These are phyloP conservation scores for Sungouiella blattae DNA, from an alignment of 805 yeast species.

Conservation along the genomic window DNA sequence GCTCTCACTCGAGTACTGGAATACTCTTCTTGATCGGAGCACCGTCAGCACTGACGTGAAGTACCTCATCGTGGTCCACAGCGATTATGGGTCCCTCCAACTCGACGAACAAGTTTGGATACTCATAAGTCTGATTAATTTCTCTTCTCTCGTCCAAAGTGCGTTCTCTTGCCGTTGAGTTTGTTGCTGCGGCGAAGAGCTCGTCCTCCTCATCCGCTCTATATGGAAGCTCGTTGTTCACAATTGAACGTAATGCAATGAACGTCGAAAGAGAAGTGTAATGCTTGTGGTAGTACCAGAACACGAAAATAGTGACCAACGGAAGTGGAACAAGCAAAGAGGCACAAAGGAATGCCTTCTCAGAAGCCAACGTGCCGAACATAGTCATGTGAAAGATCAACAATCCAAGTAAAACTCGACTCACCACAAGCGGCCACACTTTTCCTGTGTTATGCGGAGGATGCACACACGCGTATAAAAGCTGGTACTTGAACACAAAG, in stretches of 20 bases:
- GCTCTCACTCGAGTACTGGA: slow-evolving; percentile 8
- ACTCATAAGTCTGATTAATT: slow-evolving; percentile 64
- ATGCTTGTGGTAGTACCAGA: slow-evolving; percentile 79
- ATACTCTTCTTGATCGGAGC: slow-evolving; percentile 21
- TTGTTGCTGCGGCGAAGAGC: slow-evolving; percentile 2
- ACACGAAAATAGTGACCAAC: slow-evolving; percentile 55
- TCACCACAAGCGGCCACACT: slow-evolving; percentile 88
- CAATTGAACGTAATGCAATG: slow-evolving; percentile 82
- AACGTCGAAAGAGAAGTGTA: slow-evolving; percentile 78
- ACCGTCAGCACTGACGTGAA: slow-evolving; percentile 29
- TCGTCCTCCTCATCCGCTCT: slow-evolving; percentile 22
- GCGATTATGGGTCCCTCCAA: slow-evolving; percentile 87
- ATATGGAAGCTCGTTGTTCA: slow-evolving; percentile 36
- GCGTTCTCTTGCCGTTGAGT: slow-evolving; percentile 20
- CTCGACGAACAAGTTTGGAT: slow-evolving; percentile 65
- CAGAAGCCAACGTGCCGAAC: slow-evolving; percentile 85
- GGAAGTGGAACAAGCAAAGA: slow-evolving; percentile 75
- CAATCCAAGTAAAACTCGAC: slow-evolving; percentile 79
- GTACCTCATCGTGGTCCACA: slow-evolving; percentile 47
- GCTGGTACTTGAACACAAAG: slow-evolving; percentile 85
- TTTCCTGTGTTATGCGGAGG: slow-evolving; percentile 96
- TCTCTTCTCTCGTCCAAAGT: slow-evolving; percentile 83
- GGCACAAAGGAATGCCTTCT: slow-evolving; percentile 75
- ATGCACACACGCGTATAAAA: slow-evolving; percentile 86
- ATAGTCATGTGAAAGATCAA: slow-evolving; percentile 84